Evolutionary conservation across 2,329 filamentous ascomycete genomes (phyloP), one percentile per base, ranked within the genome.

Genomic region (Plenodomus lindquistii): DNA sequence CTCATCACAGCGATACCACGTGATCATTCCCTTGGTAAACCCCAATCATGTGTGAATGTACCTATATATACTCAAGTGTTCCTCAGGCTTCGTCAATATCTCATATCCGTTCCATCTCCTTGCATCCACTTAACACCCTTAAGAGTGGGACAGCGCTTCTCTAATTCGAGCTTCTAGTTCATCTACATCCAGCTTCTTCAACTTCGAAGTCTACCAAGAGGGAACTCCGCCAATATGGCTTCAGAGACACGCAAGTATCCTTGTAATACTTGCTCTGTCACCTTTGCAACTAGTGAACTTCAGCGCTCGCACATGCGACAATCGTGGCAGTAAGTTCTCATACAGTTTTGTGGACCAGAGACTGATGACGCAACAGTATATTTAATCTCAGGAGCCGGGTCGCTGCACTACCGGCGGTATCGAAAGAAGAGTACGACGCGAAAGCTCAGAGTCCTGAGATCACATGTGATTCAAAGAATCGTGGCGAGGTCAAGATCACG

Each of bases 281-380:
- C 35, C 6, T 60, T 59, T 40, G 40, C 39, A 24, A 48, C 46
- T 11, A 51, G 46, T 39, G 50, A 56, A 22, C 40, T 44, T 17
- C 57, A 60, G 40, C 57, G 57, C 15, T 45, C 50, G 37, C 57
- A 60, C 38, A 56, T 60, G 57, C 55, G 50, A 44, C 36, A 52
- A 37, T 37, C 50, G 40, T 60, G 55, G 54, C 57, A 60, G 57
- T 60, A 41, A 20, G 52, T 37, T 27, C 31, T 37, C 27, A n/a
- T 20, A 29, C 16, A 19, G 43, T 37, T 21, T 39, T 37, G 13
- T 4, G 10, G 11, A 4, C 31, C 8, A 21, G 36, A 7, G 19
- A 27, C 40, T 47, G 24, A 46, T 22, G 11, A 20, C 36, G 35
- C 15, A 13, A 19, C 42, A 63, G 59, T 44, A 40, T 62, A 29